A percentile compares a stretch with the other conserved stretches of the same genome.
Evolutionary conservation across 306 rosid species (phyloP).

Genomic region (Trifolium dubium): DNA sequence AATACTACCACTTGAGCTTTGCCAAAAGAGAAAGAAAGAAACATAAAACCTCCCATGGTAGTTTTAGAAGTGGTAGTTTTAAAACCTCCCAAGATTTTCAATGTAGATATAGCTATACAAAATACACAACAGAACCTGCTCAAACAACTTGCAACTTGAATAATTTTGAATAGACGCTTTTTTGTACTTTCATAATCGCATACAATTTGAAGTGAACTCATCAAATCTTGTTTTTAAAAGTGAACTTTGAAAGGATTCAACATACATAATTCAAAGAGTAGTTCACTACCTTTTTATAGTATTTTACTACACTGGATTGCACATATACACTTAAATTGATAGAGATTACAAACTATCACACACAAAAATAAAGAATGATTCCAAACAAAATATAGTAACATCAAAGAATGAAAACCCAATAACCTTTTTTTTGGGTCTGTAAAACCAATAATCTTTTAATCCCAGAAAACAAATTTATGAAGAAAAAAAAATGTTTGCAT

Average conservation of each 20-base stretch:
- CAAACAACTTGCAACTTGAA: too few species aligned
- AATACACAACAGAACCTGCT: too few species aligned
- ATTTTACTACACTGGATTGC: background rate
- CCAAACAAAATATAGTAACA: background rate
- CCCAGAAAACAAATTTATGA: background rate
- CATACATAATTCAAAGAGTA: background rate
- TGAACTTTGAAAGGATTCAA: background rate
- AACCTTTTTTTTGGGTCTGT: too few species aligned
- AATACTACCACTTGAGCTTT: too few species aligned
- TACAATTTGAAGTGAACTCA: background rate
- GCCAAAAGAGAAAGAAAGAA: too few species aligned
- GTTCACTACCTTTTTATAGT: slow-evolving; percentile 10
- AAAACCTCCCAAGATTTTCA: too few species aligned
- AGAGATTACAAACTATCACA: background rate
- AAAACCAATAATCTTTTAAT: background rate
- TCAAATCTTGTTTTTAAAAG: background rate
- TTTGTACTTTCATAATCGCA: background rate
- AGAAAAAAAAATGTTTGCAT: background rate
- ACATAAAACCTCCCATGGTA: too few species aligned
- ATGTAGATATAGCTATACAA: too few species aligned
- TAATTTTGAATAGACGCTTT: background rate
- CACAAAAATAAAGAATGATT: slow-evolving; percentile 11
- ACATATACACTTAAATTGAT: slow-evolving; percentile 24
- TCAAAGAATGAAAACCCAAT: background rate
- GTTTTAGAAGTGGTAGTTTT: too few species aligned